Evolutionary conservation across 148 eudicot genomes (phyloP).

Genomic region (Gaultheria prostrata): DNA sequence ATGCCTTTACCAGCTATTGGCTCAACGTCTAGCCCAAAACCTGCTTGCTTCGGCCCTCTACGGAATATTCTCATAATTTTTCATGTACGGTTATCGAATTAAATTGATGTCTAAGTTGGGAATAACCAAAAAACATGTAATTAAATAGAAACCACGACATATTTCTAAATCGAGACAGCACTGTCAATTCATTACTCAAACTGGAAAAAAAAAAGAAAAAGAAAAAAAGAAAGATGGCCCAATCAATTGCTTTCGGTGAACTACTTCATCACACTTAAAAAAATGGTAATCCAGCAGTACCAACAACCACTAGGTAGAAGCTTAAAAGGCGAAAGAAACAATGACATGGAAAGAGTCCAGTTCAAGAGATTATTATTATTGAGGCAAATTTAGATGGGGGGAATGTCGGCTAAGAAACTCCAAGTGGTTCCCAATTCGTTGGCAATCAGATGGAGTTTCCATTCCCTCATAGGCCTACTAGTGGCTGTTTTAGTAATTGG

Average conservation of each 20-base stretch:
- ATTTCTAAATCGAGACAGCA: background rate
- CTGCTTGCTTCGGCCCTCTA: no score
- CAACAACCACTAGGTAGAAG: background rate
- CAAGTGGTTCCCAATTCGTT: background rate
- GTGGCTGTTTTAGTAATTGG: background rate
- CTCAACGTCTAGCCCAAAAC: no score
- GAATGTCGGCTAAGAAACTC: background rate
- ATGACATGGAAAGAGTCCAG: background rate
- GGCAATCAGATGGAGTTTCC: conserved; percentile 5
- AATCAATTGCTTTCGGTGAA: background rate
- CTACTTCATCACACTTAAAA: background rate
- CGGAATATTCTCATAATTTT: no score
- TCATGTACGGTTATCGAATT: no score
- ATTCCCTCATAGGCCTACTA: background rate
- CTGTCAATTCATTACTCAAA: background rate
- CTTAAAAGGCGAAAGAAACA: background rate
- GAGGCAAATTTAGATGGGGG: background rate
- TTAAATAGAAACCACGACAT: no score
- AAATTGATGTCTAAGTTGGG: no score
- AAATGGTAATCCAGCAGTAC: background rate
- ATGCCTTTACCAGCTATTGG: no score
- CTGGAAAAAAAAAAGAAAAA: background rate
- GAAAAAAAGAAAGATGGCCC: no score
- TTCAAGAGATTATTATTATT: background rate
- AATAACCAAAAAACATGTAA: no score